Evolutionary conservation across 2,329 filamentous ascomycete genomes (phyloP).

Genomic region (Aspergillus sp.): DNA sequence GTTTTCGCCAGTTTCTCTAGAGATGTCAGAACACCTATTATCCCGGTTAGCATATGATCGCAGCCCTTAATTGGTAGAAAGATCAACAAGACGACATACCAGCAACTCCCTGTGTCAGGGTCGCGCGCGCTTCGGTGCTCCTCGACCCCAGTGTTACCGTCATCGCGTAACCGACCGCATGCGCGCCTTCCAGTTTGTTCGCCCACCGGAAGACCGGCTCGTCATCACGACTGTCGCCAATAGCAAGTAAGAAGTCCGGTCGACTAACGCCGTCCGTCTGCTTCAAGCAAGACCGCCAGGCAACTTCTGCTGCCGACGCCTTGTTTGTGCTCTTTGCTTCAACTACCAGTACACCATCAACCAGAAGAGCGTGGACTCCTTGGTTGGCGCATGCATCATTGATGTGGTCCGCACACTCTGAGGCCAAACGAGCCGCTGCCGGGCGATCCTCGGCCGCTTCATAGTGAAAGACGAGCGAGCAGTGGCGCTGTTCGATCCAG

Average conservation of each 20-base stretch:
- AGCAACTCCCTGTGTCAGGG: constrained; percentile 86
- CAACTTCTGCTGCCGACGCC: constrained; percentile 72
- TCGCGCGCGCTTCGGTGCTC: constrained; percentile 84
- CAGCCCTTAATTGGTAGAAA: neutral
- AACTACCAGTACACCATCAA: constrained; percentile 78
- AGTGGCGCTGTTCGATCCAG: constrained; percentile 86
- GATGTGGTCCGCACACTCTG: constrained; percentile 90
- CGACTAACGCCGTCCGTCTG: constrained; percentile 39
- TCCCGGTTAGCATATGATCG: neutral
- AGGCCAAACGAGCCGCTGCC: constrained; percentile 73
- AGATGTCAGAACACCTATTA: constrained; percentile 52
- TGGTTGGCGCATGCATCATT: constrained; percentile 88
- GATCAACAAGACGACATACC: constrained; percentile 56
- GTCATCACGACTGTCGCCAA: constrained; percentile 89
- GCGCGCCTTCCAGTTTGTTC: constrained; percentile 66
- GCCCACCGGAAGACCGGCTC: constrained; percentile 95
- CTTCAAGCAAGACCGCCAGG: constrained; percentile 67
- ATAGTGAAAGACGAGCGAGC: constrained; percentile 88
- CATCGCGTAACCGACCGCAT: constrained; percentile 66
- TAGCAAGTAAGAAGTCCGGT: constrained; percentile 83
- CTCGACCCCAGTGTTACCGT: constrained; percentile 84
- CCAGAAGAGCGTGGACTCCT: constrained; percentile 77
- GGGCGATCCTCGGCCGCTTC: constrained; percentile 76
- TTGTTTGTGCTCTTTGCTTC: constrained; percentile 88
- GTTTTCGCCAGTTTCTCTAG: constrained; percentile 51